Evolutionary conservation across 2,329 filamentous ascomycete species (phyloP), one percentile per base, ranked within the genome.

Genomic region (Hypoxylon sp.): DNA sequence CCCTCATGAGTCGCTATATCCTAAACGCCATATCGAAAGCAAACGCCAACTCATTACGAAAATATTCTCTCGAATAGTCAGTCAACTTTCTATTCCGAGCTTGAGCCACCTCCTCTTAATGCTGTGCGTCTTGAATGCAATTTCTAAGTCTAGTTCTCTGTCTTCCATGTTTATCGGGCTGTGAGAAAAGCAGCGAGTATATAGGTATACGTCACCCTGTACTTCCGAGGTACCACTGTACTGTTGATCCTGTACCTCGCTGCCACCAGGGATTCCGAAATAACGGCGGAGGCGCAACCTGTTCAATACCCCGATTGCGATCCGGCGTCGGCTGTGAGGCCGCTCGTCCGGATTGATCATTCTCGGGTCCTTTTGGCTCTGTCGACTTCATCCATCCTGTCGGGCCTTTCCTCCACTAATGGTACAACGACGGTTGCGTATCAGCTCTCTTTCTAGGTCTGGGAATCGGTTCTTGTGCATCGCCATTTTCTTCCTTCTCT

Each of bases 161-260:
- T n/a, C 21, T 11, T 46, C 41, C n/a, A n/a, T 25, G 39, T 52
- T n/a, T 47, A 5, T 27, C n/a, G 9, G 21, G 7, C 23, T 11
- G 25, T 45, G 46, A 29, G 8, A 52, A 23, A 63, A 53, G 11
- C 45, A 54, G 46, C 25, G 9, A 3, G 6, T 34, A 53, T 39
- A 21, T 27, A 14, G 29, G 23, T 14, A n/a, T n/a, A n/a, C n/a
- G n/a, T 67, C 14, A 73, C 56, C 70, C 69, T 23, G 67, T 73
- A 51, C 68, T 73, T 16, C 71, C 70, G 6, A 70, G 67, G 46
- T 74, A 68, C 69, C 64, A 70, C 3, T 73, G 61, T 39, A 73
- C 63, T 46, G 46, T 54, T 43, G 61, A 53, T 37, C 55, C 32
- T 27, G 32, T 46, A 27, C 23, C 8, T 46, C 52, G 59, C 30